These are phyloP conservation scores for Globisporangium cylindrosporum DNA, from an alignment of 352 stramenopile species.

Conservation along the genomic window DNA sequence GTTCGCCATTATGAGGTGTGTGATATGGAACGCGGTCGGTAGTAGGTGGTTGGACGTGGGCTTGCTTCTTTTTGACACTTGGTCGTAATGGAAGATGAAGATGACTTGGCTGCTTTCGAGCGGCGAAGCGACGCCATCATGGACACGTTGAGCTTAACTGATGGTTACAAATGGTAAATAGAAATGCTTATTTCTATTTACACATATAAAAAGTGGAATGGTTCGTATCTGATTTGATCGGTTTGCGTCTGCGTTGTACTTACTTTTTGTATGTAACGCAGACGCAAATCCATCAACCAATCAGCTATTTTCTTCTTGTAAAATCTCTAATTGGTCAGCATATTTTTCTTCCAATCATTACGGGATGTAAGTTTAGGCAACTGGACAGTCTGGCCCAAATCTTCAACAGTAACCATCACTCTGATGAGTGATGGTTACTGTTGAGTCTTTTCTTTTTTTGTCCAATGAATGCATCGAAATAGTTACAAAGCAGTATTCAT, in stretches of 20 bases:
- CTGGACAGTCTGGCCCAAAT: no score
- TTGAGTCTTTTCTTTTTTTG: neutral
- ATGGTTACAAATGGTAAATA: neutral
- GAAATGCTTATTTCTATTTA: neutral
- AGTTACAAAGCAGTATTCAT: neutral
- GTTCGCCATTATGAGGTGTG: neutral
- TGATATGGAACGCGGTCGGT: neutral
- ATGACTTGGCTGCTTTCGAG: neutral
- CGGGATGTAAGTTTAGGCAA: no score
- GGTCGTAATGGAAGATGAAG: neutral
- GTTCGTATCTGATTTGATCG: no score
- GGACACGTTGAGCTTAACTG: no score
- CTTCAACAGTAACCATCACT: neutral
- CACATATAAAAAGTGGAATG: no score
- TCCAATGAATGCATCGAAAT: neutral
- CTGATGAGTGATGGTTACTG: neutral
- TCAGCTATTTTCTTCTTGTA: no score
- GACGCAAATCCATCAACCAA: neutral
- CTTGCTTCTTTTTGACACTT: neutral
- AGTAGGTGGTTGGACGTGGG: neutral
- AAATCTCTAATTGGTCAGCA: neutral
- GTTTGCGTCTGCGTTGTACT: no score
- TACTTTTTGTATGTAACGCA: no score
- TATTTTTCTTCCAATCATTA: no score
- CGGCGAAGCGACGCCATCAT: neutral